These are phyloP conservation scores for Trichoderma atroviride DNA, from an alignment of 2,329 filamentous ascomycete genomes.

Conservation along the genomic window DNA sequence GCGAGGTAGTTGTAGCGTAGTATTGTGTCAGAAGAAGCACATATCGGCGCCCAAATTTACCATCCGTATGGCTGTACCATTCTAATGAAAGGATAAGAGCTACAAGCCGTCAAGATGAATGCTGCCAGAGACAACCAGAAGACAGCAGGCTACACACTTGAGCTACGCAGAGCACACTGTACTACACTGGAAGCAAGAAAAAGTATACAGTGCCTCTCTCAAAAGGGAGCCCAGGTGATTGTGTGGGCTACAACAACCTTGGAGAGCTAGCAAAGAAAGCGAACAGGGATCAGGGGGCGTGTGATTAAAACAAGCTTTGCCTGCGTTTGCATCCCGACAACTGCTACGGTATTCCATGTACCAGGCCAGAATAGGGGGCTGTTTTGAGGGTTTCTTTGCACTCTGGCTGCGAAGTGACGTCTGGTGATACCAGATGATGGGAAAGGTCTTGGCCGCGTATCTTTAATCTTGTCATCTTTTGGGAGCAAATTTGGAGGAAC, in stretches of 20 bases:
- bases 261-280: background rate
- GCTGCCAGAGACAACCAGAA: background rate
- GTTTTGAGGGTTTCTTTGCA: background rate
- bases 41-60: background rate
- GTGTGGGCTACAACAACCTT: background rate
- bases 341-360: background rate
- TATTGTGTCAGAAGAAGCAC: background rate
- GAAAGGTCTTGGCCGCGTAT: background rate
- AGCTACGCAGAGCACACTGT: background rate
- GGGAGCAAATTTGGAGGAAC: background rate
- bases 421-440: background rate
- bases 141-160: background rate
- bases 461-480: background rate
- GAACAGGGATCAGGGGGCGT: slow-evolving; percentile 12
- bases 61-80: background rate
- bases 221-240: background rate
- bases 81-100: background rate
- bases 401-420: background rate
- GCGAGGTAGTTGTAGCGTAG: background rate
- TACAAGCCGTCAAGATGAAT: background rate
- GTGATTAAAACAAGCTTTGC: slow-evolving; percentile 15
- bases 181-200: background rate
- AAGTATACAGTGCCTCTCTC: slow-evolving; percentile 2
- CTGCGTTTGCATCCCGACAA: background rate
- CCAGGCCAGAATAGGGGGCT: slow-evolving; percentile 1